Conservation (phyloP, 345 rosid species). For the Geranium brycei region DNA sequence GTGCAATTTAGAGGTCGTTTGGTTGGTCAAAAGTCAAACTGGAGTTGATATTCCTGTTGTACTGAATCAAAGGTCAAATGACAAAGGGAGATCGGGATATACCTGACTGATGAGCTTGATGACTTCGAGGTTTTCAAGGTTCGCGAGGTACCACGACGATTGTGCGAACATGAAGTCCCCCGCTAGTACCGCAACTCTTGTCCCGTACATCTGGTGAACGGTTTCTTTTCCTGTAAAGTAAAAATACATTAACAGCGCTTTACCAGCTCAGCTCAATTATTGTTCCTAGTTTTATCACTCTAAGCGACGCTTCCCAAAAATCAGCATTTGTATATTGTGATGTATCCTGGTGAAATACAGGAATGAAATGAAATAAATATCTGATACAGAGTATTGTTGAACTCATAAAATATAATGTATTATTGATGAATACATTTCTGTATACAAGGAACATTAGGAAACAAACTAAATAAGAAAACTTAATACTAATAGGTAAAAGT, state of each 20-base stretch:
- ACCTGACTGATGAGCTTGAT: conserved; percentile 98
- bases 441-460: no score
- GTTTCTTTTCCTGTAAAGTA: conserved; percentile 57
- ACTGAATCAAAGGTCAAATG: background rate
- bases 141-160: conserved; percentile 94
- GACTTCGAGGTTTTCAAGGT: conserved; percentile 85
- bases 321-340: no score
- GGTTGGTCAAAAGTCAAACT: no score
- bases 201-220: conserved; percentile 70
- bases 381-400: no score
- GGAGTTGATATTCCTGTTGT: no score
- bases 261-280: background rate
- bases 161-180: conserved; percentile 99
- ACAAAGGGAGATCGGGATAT: background rate
- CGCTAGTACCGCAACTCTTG: conserved; percentile 81
- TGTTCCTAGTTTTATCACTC: background rate
- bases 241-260: background rate
- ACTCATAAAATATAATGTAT: no score
- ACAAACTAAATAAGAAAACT: no score
- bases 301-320: background rate
- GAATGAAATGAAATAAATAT: no score
- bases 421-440: no score
- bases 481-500: no score
- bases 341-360: no score
- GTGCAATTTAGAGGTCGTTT: no score